phyloP scores from a whole-genome alignment of 2,329 filamentous ascomycete species.

The Aureobasidium subglaciale region DNA sequence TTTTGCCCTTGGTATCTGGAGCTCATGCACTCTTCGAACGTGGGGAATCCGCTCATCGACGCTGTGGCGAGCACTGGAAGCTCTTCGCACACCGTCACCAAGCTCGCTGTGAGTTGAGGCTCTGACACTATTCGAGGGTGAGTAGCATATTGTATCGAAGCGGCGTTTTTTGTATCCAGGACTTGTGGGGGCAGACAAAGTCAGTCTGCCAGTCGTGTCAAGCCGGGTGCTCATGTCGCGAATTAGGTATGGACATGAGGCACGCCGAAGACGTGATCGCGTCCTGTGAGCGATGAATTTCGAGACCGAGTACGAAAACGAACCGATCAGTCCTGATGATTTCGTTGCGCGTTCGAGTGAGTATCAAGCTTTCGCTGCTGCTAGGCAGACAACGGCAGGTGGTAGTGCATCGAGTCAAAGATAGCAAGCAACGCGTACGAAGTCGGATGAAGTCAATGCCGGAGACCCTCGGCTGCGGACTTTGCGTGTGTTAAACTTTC shows the following conservation, averaged over 20 bases:
- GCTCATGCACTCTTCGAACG: too few relatives aligned
- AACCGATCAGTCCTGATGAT: too few relatives aligned
- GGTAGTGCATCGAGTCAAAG: too few relatives aligned
- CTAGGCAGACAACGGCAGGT: too few relatives aligned
- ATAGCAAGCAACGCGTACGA: too few relatives aligned
- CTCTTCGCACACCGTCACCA: not conserved
- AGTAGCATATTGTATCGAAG: not conserved
- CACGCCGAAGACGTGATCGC: too few relatives aligned
- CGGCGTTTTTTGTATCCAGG: not conserved
- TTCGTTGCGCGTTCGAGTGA: too few relatives aligned
- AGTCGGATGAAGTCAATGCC: not conserved
- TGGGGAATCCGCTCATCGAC: too few relatives aligned
- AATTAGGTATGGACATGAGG: not conserved
- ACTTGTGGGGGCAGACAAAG: not conserved
- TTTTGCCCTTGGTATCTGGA: not conserved
- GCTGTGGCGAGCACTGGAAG: not conserved
- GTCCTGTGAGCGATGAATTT: too few relatives aligned
- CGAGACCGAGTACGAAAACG: too few relatives aligned
- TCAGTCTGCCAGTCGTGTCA: not conserved
- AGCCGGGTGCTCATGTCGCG: too few relatives aligned
- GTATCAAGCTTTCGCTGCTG: too few relatives aligned
- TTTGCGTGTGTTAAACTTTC: not conserved
- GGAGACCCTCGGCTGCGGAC: not conserved
- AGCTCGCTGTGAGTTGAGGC: not conserved
- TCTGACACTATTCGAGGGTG: not conserved